Evolutionary conservation across 345 rosid species (phyloP), one percentile per base, ranked within the genome.

Genomic region (Populus deltoides): DNA sequence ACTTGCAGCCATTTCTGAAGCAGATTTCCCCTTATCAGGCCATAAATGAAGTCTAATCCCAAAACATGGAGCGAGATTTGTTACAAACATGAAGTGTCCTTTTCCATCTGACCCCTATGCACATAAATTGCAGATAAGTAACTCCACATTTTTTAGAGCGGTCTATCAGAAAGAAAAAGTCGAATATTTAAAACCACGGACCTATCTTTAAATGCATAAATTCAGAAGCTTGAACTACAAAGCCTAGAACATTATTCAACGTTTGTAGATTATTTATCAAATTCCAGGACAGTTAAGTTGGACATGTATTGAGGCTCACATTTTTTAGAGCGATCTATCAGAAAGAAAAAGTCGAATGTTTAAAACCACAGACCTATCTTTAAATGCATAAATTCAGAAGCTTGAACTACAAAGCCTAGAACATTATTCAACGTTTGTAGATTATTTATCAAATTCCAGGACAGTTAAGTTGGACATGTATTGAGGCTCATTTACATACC

Each of bases 21-120:
- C 79, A 72, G 89, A 82, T 59, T 85, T 86, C 70, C 84, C 94
- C 85, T 87, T 93, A 77, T 90, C 92, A 82, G 97, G 92, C 99
- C 99, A 96, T 47, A 96, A 80, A 82, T 96, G 98, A 87, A 96
- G 83, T 89, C 98, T 91, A 73, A 92, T 92, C 53, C 99, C 98
- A 83, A 86, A 90, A 84, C 99, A 93, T 73, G 98, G 99, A 79
- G 91, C 89, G 79, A 96, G 94, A 84, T 96, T 96, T 74, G 99
- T 92, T 77, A 93, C 99, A 87, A 96, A 91, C 78, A 92, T 86
- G 82, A 96, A 96, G 87, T 93, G 91, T 75, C 83, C 82, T 87
- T 82, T 93, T 68, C 97, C 97, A 71, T 89, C 88, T 72, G 97
- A 88, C 67, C 97, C 94, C 99, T 96, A 79, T 15, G 57, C n/a